Percentiles rank a stretch among this genome's conserved stretches.
These are phyloP conservation scores for Schwanniomyces pseudopolymorphus DNA, from an alignment of 805 yeast genomes.

Conservation along the genomic window DNA sequence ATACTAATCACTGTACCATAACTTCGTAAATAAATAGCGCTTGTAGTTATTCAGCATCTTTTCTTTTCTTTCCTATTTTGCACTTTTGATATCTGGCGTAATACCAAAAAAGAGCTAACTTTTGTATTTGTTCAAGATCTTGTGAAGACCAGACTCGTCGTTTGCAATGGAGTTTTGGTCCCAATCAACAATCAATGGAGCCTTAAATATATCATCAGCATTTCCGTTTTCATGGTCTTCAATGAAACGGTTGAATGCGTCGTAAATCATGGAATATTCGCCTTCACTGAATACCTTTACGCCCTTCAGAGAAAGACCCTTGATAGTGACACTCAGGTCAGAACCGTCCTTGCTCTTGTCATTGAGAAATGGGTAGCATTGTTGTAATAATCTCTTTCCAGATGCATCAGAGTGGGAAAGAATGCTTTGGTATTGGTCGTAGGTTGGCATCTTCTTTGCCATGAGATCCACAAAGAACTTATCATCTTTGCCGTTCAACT, in stretches of 20 bases:
- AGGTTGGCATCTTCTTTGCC: constrained; percentile 42
- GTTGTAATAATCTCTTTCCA: constrained; percentile 24
- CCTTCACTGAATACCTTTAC: constrained; percentile 33
- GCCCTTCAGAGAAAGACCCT: constrained; percentile 23
- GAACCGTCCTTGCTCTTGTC: constrained; percentile 17
- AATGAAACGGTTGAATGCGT: constrained; percentile 30
- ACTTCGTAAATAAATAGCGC: not conserved
- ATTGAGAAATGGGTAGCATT: constrained; percentile 38
- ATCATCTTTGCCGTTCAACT: constrained; percentile 28
- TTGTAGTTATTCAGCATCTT: not conserved
- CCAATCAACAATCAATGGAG: constrained; percentile 48
- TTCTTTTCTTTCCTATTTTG: no score
- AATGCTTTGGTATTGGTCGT: constrained; percentile 36
- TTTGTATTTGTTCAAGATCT: constrained; percentile 30
- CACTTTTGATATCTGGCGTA: not conserved
- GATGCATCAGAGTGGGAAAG: constrained; percentile 21
- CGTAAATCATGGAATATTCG: constrained; percentile 39
- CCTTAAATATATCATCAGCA: constrained; percentile 34
- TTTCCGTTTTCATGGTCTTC: constrained; percentile 24
- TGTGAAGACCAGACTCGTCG: constrained; percentile 30
- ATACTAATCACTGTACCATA: not conserved
- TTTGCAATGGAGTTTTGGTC: constrained; percentile 42
- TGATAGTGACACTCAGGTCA: constrained; percentile 11
- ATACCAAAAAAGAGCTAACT: not conserved
- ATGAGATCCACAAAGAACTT: constrained; percentile 36